A percentile compares a stretch with the other conserved stretches of the same genome.
Conservation (phyloP, 2,329 filamentous ascomycete genomes). For the Calonectria henricotiae region DNA sequence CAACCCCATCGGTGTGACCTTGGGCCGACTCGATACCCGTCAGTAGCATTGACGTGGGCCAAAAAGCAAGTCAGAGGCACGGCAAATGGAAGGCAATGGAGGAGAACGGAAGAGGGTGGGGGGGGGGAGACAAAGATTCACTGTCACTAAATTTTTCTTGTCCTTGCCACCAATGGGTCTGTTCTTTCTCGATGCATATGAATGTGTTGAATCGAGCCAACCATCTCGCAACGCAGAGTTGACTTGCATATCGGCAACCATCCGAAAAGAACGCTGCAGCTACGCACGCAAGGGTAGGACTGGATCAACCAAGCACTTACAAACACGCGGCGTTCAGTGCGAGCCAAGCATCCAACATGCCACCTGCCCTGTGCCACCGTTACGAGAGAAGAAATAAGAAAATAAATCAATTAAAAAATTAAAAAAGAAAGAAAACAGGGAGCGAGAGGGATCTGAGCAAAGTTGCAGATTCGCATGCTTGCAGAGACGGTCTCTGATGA, state of each 20-base stretch:
- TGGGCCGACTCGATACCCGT: slow-evolving; percentile 6
- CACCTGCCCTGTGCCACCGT: slow-evolving; percentile 37
- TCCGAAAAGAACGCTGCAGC: slow-evolving; percentile 19
- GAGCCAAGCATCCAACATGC: slow-evolving; percentile 23
- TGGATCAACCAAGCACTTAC: slow-evolving; percentile 46
- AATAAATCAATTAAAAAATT: too few relatives aligned
- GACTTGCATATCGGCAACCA: slow-evolving; percentile 27
- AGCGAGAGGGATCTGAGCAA: slow-evolving; percentile 49
- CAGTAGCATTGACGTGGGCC: slow-evolving; percentile 7
- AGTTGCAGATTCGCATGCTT: slow-evolving; percentile 53
- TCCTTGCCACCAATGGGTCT: not conserved
- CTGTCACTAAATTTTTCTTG: not conserved
- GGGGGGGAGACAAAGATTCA: not conserved
- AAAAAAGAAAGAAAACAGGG: slow-evolving; percentile 21
- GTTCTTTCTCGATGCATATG: not conserved
- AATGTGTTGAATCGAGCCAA: slow-evolving; percentile 10
- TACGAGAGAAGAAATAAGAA: slow-evolving; percentile 8
- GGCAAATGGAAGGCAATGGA: not conserved
- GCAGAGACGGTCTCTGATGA: slow-evolving; percentile 55
- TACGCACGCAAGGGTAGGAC: slow-evolving; percentile 20
- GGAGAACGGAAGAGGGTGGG: not conserved
- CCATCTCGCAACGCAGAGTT: slow-evolving; percentile 8
- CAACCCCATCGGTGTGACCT: slow-evolving; percentile 1
- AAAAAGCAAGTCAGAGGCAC: slow-evolving; percentile 1
- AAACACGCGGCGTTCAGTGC: slow-evolving; percentile 47